These are phyloP conservation scores for Chlorophyllum brunneum DNA, from an alignment of 768 basidiomycete species.

Conservation along the genomic window DNA sequence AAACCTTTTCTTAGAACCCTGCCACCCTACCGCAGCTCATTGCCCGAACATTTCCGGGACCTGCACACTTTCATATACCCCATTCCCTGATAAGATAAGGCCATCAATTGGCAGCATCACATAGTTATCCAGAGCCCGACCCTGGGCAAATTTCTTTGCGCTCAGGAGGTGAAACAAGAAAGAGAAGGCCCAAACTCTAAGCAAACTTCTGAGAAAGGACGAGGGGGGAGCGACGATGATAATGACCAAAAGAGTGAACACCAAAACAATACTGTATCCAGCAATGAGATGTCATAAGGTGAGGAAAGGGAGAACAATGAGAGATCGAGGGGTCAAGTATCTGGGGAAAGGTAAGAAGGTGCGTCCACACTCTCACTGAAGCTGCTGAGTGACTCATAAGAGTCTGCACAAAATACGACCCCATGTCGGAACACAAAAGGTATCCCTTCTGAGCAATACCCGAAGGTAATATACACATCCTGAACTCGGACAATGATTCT, in stretches of 20 bases:
- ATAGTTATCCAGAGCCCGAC: not conserved
- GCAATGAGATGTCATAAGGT: constrained; percentile 20
- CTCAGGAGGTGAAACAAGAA: no score
- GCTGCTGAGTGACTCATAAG: not conserved
- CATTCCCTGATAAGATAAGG: not conserved
- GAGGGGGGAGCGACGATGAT: constrained; percentile 16
- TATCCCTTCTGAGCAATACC: constrained; percentile 87
- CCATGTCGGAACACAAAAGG: constrained; percentile 97
- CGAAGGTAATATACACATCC: constrained; percentile 72
- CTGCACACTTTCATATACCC: not conserved
- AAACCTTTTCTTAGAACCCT: not conserved
- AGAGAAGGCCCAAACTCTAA: constrained; percentile 4
- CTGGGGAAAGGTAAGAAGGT: constrained; percentile 38
- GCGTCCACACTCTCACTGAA: constrained; percentile 12
- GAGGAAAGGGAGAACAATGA: constrained; percentile 23
- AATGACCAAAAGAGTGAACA: constrained; percentile 27
- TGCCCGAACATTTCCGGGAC: no score
- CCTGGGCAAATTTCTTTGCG: not conserved
- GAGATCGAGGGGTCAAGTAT: not conserved
- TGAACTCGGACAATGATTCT: constrained; percentile 74
- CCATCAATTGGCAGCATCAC: not conserved
- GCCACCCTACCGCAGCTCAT: not conserved
- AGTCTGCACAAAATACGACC: constrained; percentile 91
- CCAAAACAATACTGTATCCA: constrained; percentile 17
- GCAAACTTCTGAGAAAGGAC: constrained; percentile 8